Conservation (phyloP, 176 grass and related monocot species). For the Echinochloa phyllopogon region DNA sequence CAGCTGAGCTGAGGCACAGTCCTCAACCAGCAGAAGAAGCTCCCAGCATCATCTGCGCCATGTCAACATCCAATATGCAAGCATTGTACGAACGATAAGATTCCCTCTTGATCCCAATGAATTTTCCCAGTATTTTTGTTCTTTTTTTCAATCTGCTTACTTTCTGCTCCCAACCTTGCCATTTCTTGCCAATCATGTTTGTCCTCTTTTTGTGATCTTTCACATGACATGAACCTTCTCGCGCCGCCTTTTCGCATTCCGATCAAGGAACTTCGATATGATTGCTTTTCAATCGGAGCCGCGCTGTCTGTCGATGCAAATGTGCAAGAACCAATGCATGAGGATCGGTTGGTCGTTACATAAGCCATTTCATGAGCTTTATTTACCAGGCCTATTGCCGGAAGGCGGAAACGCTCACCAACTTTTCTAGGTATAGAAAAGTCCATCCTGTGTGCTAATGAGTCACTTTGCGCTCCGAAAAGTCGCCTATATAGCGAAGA, state of each 20-base stretch:
- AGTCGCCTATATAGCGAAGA: slow-evolving; percentile 26
- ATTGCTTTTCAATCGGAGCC: background rate
- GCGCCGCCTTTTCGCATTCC: background rate
- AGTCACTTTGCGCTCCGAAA: slow-evolving; percentile 27
- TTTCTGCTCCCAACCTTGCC: background rate
- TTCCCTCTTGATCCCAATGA: background rate
- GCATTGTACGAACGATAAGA: background rate
- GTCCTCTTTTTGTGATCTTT: background rate
- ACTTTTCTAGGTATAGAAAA: slow-evolving; percentile 47
- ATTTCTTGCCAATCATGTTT: slow-evolving; percentile 10
- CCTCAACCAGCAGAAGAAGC: slow-evolving; percentile 22
- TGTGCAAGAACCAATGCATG: background rate
- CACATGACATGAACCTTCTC: slow-evolving; percentile 9
- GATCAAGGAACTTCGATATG: background rate
- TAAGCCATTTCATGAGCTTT: slow-evolving; percentile 16
- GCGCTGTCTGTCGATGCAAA: too few relatives aligned
- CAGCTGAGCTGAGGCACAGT: slow-evolving; percentile 32
- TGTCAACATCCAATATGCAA: slow-evolving; percentile 39
- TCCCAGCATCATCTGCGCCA: slow-evolving; percentile 28
- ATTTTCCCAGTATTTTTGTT: background rate
- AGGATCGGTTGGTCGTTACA: background rate
- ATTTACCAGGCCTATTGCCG: background rate
- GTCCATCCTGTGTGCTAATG: slow-evolving; percentile 45
- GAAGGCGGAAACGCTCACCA: slow-evolving; percentile 30
- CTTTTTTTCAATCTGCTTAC: background rate